phyloP scores from a whole-genome alignment of 345 rosid genomes.

The Mallotus nudiflorus region DNA sequence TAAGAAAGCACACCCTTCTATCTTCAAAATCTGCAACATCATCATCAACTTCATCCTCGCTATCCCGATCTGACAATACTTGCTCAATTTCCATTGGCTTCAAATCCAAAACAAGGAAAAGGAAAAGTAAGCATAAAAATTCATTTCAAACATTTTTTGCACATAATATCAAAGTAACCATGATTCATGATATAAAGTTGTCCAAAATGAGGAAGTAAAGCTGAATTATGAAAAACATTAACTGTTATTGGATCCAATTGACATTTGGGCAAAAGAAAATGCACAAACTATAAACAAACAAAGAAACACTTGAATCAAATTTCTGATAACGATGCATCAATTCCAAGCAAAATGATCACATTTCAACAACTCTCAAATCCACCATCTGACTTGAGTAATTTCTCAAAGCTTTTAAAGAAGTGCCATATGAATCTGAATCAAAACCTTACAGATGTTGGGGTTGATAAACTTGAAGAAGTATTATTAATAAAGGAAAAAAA shows the following conservation, averaged over 20 bases:
- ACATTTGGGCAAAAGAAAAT: background rate
- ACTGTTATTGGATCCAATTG: background rate
- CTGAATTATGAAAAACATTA: background rate
- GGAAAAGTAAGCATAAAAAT: background rate
- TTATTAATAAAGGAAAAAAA: background rate
- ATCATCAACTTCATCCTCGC: constrained; percentile 99
- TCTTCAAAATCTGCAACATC: constrained; percentile 99
- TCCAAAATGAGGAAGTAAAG: background rate
- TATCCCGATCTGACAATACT: constrained; percentile 90
- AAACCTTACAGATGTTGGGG: background rate
- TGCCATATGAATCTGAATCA: background rate
- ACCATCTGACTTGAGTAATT: background rate
- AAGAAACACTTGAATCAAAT: background rate
- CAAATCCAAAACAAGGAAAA: constrained; percentile 9
- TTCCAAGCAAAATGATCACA: background rate
- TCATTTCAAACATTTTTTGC: too few relatives aligned
- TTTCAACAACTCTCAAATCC: background rate
- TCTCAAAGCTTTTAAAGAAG: background rate
- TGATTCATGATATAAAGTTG: too few relatives aligned
- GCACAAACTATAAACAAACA: background rate
- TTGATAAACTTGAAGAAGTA: constrained; percentile 3
- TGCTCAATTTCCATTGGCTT: constrained; percentile 96
- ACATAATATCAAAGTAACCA: too few relatives aligned
- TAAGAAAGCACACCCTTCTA: constrained; percentile 66
- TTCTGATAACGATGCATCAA: background rate